Evolutionary conservation across 2,329 filamentous ascomycete species (phyloP), one percentile per base, ranked within the genome.

Genomic region (Nakataea oryzae): DNA sequence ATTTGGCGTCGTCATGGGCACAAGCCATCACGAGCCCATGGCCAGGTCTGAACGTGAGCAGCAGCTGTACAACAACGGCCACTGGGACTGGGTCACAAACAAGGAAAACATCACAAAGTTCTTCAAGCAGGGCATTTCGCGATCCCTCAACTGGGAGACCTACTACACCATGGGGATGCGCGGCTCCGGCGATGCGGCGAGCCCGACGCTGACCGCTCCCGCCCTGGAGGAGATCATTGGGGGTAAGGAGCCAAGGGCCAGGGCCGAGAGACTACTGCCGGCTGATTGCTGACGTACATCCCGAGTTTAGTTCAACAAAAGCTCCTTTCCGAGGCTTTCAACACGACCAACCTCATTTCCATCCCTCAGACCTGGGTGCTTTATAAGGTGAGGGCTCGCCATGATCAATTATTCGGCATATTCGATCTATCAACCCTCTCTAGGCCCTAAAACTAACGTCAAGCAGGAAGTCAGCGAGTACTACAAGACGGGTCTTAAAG

Each of bases 1-100:
- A n/a, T 85, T 81, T 64, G 82, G 80, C 8, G 79, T 85, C 54
- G 81, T 84, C 12, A 81, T 85, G 76, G 81, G 81, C 4, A 83
- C 81, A 0, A 82, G 78, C 3, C 82, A 85, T 67, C 82, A 81
- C 11, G 82, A 85, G 66, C 82, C 82, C 1, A 81, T 85, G 80
- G 76, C 78, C 60, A 75, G 82, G 24, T 77, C 79, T 6, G 83
- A 82, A 58, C 72, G 72, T 61, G 71, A 73, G 63, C 70, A 71
- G 58, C 61, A 62, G 30, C 65, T 65, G 2, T 69, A 68, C 30
- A 47, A 66, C 13, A 65, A 79, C 17, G 83, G 82, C 0, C 71
- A 73, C 3, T 86, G 82, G 82, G 74, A 79, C 61, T 86, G 81
- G 80, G 73, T 74, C 6, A 79, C 75, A 8, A 85, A 85, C 71